phyloP scores from a whole-genome alignment of 768 basidiomycete species.

The Russula brevipes region DNA sequence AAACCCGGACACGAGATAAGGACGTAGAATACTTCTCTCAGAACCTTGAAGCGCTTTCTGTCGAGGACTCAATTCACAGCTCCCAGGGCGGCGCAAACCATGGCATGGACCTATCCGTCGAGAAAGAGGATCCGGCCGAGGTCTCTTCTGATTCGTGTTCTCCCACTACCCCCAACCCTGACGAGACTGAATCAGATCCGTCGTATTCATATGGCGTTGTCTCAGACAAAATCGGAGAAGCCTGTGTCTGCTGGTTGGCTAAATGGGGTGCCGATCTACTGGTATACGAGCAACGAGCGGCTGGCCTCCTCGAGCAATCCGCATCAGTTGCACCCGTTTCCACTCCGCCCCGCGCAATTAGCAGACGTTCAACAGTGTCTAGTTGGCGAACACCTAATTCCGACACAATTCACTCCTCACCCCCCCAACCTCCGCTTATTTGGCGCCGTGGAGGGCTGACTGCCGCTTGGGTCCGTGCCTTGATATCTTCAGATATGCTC shows the following conservation, averaged over 20 bases:
- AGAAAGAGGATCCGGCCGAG: conserved; percentile 29
- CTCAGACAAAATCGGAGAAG: conserved; percentile 88
- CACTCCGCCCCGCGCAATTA: conserved; percentile 9
- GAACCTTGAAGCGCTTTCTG: conserved; percentile 9
- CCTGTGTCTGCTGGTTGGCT: conserved; percentile 80
- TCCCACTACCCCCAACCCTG: conserved; percentile 28
- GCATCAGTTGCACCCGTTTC: conserved; percentile 4
- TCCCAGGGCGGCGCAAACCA: background rate
- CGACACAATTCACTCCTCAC: conserved; percentile 19
- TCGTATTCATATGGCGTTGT: conserved; percentile 79
- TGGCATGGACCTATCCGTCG: conserved; percentile 6
- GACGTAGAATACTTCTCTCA: conserved; percentile 8
- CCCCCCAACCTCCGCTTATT: conserved; percentile 43
- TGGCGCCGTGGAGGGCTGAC: conserved; percentile 73
- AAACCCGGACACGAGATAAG: background rate
- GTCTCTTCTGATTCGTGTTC: conserved; percentile 23
- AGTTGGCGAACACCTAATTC: background rate
- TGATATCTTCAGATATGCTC: conserved; percentile 72
- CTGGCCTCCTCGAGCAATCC: conserved; percentile 8
- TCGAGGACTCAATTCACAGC: background rate
- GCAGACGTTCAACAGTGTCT: conserved; percentile 17
- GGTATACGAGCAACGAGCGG: conserved; percentile 47
- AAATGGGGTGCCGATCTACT: conserved; percentile 83
- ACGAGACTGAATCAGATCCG: conserved; percentile 29
- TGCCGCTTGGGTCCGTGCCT: conserved; percentile 66